Conservation (phyloP, 345 rosid genomes). For the Boechera stricta region DNA sequence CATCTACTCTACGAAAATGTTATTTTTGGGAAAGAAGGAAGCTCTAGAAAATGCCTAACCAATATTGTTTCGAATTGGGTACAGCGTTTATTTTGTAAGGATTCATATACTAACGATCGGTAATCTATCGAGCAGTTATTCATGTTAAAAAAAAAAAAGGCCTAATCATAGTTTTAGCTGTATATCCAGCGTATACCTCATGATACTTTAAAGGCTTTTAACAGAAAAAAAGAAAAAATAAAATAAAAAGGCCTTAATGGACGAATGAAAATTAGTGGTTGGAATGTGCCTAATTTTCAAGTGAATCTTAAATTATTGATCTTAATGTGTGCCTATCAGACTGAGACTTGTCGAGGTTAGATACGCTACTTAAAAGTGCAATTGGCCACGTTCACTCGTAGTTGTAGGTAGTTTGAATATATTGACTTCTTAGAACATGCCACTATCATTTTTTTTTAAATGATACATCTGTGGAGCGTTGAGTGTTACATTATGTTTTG, state of each 20-base stretch:
- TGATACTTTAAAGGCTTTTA: too few species aligned
- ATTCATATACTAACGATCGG: too few species aligned
- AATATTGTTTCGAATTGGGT: too few species aligned
- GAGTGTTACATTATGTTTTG: too few species aligned
- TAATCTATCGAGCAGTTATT: too few species aligned
- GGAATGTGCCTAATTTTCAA: too few species aligned
- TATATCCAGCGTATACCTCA: not conserved
- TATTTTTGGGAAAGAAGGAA: not conserved
- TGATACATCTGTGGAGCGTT: too few species aligned
- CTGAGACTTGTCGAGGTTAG: conserved; percentile 9
- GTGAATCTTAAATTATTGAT: not conserved
- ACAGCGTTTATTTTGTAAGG: too few species aligned
- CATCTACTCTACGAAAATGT: not conserved
- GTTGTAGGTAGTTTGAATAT: not conserved
- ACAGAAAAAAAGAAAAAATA: too few species aligned
- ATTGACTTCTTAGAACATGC: not conserved
- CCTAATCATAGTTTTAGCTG: not conserved
- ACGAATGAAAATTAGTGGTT: not conserved
- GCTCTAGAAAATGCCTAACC: not conserved
- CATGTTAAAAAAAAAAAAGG: too few species aligned
- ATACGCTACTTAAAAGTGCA: not conserved
- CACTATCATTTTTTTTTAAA: not conserved
- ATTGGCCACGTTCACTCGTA: not conserved
- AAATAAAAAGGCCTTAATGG: not conserved
- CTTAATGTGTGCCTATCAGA: not conserved